Conservation (phyloP, 2,329 filamentous ascomycete species). For the Orbilia ellipsospora region DNA sequence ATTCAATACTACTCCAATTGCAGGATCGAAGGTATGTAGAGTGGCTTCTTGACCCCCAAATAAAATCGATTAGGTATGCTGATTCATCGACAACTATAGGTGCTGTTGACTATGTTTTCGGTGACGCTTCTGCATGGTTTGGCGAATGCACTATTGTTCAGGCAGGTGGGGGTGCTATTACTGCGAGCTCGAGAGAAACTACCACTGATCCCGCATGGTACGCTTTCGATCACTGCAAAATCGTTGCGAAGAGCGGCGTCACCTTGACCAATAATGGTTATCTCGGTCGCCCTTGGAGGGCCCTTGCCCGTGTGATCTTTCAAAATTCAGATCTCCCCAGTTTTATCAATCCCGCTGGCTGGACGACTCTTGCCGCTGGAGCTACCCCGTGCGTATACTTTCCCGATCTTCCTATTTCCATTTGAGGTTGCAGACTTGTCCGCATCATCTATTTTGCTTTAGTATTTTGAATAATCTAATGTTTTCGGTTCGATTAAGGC, state of each 20-base stretch:
- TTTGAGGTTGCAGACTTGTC: too few relatives aligned
- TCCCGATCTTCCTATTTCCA: too few relatives aligned
- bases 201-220: constrained; percentile 60
- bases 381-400: too few relatives aligned
- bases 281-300: too few relatives aligned
- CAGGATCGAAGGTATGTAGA: constrained; percentile 59
- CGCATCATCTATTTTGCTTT: too few relatives aligned
- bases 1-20: constrained; percentile 61
- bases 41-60: not conserved
- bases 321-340: too few relatives aligned
- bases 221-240: constrained; percentile 60
- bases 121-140: constrained; percentile 59
- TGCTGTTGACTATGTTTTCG: constrained; percentile 62
- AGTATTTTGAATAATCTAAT: too few relatives aligned
- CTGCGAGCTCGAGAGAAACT: constrained; percentile 60
- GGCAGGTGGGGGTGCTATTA: constrained; percentile 60
- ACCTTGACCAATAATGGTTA: constrained; percentile 59
- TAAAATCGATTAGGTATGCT: not conserved
- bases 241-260: constrained; percentile 57
- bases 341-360: too few relatives aligned
- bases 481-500: too few relatives aligned
- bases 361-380: too few relatives aligned
- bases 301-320: too few relatives aligned
- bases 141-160: constrained; percentile 61
- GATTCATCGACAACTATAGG: constrained; percentile 55